Evolutionary conservation across 2,329 filamentous ascomycete species (phyloP).

Genomic region (Microsporum ferrugineum): DNA sequence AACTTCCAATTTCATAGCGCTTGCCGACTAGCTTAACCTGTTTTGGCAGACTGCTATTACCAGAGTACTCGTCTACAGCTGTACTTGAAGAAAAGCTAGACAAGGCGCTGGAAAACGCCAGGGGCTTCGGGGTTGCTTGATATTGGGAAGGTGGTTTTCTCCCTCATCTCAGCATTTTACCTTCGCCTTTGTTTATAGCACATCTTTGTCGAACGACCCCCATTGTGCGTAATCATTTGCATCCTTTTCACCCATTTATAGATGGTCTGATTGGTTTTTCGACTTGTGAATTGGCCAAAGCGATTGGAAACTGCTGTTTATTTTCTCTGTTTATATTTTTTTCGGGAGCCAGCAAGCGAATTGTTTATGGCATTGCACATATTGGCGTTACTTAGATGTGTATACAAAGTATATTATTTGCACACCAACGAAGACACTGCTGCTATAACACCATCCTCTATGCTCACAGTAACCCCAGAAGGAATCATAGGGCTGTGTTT

Average conservation of each 20-base stretch:
- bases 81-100: conserved; percentile 61
- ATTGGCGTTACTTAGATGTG: neutral
- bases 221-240: neutral
- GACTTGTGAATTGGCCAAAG: neutral
- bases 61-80: conserved; percentile 63
- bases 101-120: conserved; percentile 79
- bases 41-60: conserved; percentile 76
- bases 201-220: no score
- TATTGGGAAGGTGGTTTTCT: neutral
- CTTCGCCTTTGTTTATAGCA: neutral
- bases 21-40: conserved; percentile 87
- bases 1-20: conserved; percentile 20
- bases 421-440: no score
- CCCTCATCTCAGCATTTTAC: neutral
- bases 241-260: neutral
- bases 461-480: no score
- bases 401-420: neutral
- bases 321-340: neutral
- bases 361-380: neutral
- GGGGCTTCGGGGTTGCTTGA: conserved; percentile 76
- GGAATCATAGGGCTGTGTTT: neutral
- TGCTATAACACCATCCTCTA: no score
- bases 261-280: neutral
- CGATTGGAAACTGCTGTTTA: neutral
- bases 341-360: neutral